Conservation (phyloP, 768 basidiomycete species). For the Suillus sp. region DNA sequence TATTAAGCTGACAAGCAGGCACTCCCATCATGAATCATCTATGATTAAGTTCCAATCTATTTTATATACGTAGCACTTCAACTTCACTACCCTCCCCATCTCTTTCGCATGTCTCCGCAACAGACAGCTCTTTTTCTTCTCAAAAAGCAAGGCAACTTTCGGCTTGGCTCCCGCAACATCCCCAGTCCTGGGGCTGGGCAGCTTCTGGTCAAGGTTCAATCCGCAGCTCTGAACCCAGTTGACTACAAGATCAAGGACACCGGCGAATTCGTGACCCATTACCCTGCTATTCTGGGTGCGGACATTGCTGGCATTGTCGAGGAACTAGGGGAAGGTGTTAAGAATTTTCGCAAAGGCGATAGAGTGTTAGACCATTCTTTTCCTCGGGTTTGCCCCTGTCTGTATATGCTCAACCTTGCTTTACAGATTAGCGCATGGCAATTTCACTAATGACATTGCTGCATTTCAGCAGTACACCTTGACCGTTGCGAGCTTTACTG, state of each 20-base stretch:
- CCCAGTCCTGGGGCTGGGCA: slow-evolving; percentile 41
- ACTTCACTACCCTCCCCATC: neutral
- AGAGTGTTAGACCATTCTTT: slow-evolving; percentile 34
- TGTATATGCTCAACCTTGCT: slow-evolving; percentile 23
- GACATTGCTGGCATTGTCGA: slow-evolving; percentile 45
- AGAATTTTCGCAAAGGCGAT: slow-evolving; percentile 39
- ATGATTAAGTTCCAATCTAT: neutral
- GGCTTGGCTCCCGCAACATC: slow-evolving; percentile 28
- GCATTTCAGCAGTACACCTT: slow-evolving; percentile 46
- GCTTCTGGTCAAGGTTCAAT: slow-evolving; percentile 43
- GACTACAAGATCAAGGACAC: slow-evolving; percentile 42
- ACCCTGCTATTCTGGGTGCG: slow-evolving; percentile 37
- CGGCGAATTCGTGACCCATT: slow-evolving; percentile 36
- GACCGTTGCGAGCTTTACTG: slow-evolving; percentile 32
- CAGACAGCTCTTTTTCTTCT: slow-evolving; percentile 33
- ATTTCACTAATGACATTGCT: slow-evolving; percentile 29
- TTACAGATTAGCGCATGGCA: slow-evolving; percentile 34
- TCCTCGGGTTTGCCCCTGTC: neutral
- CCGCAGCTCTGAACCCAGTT: slow-evolving; percentile 48
- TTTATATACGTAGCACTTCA: neutral
- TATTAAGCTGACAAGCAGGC: too few relatives aligned
- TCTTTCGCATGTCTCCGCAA: slow-evolving; percentile 27
- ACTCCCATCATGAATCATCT: too few relatives aligned
- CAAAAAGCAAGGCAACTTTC: slow-evolving; percentile 32
- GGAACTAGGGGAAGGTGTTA: slow-evolving; percentile 41